phyloP scores from a whole-genome alignment of 306 rosid genomes.

The Carpinus viminea region DNA sequence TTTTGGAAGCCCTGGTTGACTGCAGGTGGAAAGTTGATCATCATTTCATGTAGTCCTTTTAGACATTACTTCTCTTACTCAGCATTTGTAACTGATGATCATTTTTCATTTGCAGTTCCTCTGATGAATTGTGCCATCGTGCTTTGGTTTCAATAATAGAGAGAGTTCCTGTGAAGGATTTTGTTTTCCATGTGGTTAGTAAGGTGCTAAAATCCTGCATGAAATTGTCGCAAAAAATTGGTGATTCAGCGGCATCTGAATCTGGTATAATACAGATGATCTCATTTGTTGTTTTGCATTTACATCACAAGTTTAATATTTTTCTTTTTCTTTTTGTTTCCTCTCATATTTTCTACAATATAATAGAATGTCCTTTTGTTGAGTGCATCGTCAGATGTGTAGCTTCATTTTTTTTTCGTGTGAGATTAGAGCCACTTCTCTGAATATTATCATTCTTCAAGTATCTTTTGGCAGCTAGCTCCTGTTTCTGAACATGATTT shows the following conservation, averaged over 20 bases:
- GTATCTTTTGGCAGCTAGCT: conserved; percentile 2
- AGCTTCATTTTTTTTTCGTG: not conserved
- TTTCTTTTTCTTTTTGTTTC: conserved; percentile 4
- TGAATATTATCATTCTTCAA: not conserved
- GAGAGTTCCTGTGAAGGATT: conserved; percentile 51
- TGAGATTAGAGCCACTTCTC: not conserved
- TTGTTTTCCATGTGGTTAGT: conserved; percentile 55
- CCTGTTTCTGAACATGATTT: conserved; percentile 29
- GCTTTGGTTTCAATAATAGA: conserved; percentile 71
- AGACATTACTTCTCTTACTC: conserved; percentile 1
- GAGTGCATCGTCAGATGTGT: conserved; percentile 2
- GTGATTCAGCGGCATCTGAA: conserved; percentile 39
- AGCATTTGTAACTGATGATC: conserved; percentile 31
- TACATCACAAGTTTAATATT: not conserved
- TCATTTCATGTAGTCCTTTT: conserved; percentile 15
- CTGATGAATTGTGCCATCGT: conserved; percentile 55
- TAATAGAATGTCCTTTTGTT: not conserved
- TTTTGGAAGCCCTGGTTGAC: conserved; percentile 76
- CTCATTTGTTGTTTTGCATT: not conserved
- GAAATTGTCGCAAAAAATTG: conserved; percentile 48
- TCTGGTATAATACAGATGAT: conserved; percentile 43
- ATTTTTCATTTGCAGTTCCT: conserved; percentile 54
- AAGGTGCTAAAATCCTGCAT: conserved; percentile 66
- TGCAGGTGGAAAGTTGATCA: conserved; percentile 54
- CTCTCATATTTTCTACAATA: not conserved